Conservation (phyloP, 768 basidiomycete species). For the Mrakia hoshinonis region DNA sequence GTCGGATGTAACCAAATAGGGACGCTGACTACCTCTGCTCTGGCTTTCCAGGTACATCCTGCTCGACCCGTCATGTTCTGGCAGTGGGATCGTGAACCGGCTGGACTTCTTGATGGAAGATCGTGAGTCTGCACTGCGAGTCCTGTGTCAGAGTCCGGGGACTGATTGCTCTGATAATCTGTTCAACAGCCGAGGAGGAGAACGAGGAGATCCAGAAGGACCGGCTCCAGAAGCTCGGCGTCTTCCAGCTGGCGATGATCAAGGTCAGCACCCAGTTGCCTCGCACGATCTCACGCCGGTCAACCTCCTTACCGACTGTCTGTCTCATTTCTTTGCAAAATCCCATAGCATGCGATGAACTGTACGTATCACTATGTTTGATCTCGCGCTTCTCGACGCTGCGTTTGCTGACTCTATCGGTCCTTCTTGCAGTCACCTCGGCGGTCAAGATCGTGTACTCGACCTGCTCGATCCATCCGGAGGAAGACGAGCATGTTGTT, state of each 20-base stretch:
- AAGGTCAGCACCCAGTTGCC: neutral
- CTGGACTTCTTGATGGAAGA: constrained; percentile 71
- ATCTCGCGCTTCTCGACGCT: neutral
- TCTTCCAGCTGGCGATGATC: constrained; percentile 84
- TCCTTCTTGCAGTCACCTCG: constrained; percentile 51
- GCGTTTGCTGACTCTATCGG: neutral
- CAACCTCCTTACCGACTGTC: too few species aligned
- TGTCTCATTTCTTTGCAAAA: too few species aligned
- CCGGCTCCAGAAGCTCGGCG: constrained; percentile 70
- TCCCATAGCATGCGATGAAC: constrained; percentile 74
- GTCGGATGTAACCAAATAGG: neutral
- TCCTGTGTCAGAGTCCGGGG: neutral
- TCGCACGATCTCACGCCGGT: too few species aligned
- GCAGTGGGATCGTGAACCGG: constrained; percentile 84
- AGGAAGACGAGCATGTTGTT: constrained; percentile 90
- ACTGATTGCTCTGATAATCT: neutral
- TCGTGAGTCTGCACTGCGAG: constrained; percentile 46
- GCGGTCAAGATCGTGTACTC: constrained; percentile 80
- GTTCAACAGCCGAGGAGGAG: constrained; percentile 48
- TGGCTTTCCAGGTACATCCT: constrained; percentile 47
- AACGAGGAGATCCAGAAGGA: constrained; percentile 49
- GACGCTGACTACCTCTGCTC: neutral
- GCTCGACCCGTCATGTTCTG: constrained; percentile 92
- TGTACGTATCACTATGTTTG: constrained; percentile 48
- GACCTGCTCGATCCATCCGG: constrained; percentile 87